phyloP scores from a whole-genome alignment of 345 rosid species.

The Noccaea caerulescens region DNA sequence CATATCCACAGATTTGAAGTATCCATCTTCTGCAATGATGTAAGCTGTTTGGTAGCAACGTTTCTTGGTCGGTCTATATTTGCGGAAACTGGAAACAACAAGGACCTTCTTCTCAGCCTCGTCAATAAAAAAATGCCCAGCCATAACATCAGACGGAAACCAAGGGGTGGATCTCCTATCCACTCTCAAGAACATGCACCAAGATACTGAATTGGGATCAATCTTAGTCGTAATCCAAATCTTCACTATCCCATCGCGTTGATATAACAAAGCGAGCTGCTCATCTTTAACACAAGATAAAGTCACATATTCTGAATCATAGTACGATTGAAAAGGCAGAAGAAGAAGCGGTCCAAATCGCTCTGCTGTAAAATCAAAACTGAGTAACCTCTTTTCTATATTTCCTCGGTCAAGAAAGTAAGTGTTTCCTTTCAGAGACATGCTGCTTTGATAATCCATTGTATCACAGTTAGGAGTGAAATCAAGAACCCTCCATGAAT shows the following conservation, averaged over 20 bases:
- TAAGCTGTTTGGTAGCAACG: not conserved
- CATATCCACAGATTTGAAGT: not conserved
- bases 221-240: not conserved
- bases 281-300: not conserved
- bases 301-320: not conserved
- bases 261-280: not conserved
- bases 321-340: not conserved
- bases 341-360: not conserved
- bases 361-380: constrained; percentile 1
- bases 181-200: not conserved
- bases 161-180: not conserved
- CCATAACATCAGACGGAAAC: not conserved
- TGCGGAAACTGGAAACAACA: not conserved
- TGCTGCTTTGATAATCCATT: not conserved
- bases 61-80: not conserved
- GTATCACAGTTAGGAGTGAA: not conserved
- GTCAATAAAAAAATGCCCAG: not conserved
- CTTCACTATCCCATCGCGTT: not conserved
- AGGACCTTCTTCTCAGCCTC: not conserved
- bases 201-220: not conserved
- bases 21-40: not conserved
- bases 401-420: not conserved
- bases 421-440: not conserved
- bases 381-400: not conserved
- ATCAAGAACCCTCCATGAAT: not conserved